These are phyloP conservation scores for Limonium bicolor DNA, from an alignment of 148 eudicot species.

Conservation along the genomic window DNA sequence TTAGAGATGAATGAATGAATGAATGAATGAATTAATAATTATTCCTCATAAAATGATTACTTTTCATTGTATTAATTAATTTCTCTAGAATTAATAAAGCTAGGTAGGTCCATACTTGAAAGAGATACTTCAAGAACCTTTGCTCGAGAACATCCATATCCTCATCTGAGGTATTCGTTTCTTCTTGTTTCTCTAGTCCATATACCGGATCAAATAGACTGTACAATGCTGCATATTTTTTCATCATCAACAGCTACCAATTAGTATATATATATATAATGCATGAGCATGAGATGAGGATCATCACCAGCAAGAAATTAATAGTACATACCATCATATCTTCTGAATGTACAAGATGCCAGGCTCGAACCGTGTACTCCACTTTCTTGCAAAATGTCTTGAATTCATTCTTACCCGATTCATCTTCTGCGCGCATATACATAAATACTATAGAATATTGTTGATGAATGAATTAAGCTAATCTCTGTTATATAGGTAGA, in stretches of 20 bases:
- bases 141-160: constrained; percentile 71
- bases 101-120: no score
- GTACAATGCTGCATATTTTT: constrained; percentile 79
- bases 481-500: no score
- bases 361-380: constrained; percentile 77
- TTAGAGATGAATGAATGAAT: not conserved
- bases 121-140: constrained; percentile 46
- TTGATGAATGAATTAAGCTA: no score
- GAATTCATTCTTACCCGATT: constrained; percentile 38
- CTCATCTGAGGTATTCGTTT: constrained; percentile 36
- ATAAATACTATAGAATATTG: no score
- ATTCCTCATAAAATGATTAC: not conserved
- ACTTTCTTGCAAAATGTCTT: constrained; percentile 60
- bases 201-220: constrained; percentile 70
- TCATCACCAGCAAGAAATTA: no score
- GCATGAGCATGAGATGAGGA: no score
- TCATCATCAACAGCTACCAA: constrained; percentile 6
- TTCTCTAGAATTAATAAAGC: no score
- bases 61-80: no score
- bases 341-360: constrained; percentile 68
- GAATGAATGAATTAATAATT: not conserved
- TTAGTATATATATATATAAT: not conserved
- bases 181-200: constrained; percentile 56
- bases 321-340: constrained; percentile 80
- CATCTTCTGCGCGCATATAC: no score